Evolutionary conservation across 495 filamentous ascomycete genomes (phyloP), one percentile per base, ranked within the genome.

Genomic region (Hyphodiscus hymeniophilus): DNA sequence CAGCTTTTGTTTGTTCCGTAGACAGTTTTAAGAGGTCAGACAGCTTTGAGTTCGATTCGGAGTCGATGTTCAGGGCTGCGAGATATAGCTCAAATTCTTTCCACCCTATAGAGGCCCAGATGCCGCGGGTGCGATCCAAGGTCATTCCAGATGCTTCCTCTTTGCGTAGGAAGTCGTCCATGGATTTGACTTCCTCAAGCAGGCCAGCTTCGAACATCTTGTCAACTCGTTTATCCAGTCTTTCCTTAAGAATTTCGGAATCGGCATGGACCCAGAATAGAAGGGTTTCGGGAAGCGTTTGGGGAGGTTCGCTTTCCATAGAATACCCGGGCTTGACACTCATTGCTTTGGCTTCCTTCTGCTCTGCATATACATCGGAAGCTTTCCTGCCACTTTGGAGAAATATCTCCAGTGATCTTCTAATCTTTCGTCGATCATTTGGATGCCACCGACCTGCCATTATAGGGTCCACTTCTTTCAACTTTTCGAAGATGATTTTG

Each of bases 401-500:
- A 58, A 77, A 96, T 41, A 99, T 94, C 59, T 94, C 85, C 5
- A 99, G 72, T 2, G 89, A 95, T 33, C 88, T 80, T 39, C 77
- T 77, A 51, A 99, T 95, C 61, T 95, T 97, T 38, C 94, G 81
- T 20, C 72, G 67, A 55, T 99, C 94, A 31, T 87, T 88, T 0
- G 91, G 91, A 61, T 99, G 94, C 94, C 94, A 99, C 40, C 81
- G 74, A 42, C 80, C 74, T 13, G 94, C 94, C 81, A 96, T 95
- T 3, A 73, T 66, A 2, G 92, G 92, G 63, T 99, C 94, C 0
- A 96, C 82, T 57, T 84, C 75, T 44, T 69, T 70, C 45, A 97
- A 68, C 56, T 83, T 79, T 28, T 78, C 65, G 34, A 94, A 64
- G 32, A 97, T 79, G 7, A 74, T 68, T 30, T 86, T 79, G 1